These are phyloP conservation scores for Candida gorgasii DNA, from an alignment of 805 yeast species.

Conservation along the genomic window DNA sequence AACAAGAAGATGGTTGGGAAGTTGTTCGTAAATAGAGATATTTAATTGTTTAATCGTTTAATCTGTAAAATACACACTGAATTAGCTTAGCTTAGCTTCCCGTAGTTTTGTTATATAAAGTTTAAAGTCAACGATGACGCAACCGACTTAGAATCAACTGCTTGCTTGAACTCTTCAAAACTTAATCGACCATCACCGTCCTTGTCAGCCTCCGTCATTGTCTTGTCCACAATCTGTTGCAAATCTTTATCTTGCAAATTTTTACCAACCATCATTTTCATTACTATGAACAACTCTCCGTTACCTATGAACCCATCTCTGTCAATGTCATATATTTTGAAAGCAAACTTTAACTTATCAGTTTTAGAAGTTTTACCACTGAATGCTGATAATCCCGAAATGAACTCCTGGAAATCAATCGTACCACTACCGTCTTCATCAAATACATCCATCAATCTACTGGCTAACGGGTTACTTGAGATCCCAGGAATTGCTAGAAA, in stretches of 20 bases:
- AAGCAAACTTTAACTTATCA: slow-evolving; percentile 86
- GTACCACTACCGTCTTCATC: slow-evolving; percentile 92
- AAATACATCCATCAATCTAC: slow-evolving; percentile 88
- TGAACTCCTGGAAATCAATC: slow-evolving; percentile 94
- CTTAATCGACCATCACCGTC: slow-evolving; percentile 87
- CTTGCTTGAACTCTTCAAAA: slow-evolving; percentile 82
- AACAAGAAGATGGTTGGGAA: slow-evolving; percentile 36
- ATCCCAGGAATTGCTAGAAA: slow-evolving; percentile 93
- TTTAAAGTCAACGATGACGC: slow-evolving; percentile 61
- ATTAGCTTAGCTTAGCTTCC: background rate
- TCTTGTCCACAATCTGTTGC: slow-evolving; percentile 96
- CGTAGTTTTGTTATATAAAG: slow-evolving; percentile 32
- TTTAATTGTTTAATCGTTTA: slow-evolving; percentile 6
- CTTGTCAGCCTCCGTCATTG: slow-evolving; percentile 87
- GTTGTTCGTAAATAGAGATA: slow-evolving; percentile 25
- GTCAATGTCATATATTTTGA: slow-evolving; percentile 93
- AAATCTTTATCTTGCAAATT: slow-evolving; percentile 83
- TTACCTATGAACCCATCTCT: slow-evolving; percentile 93
- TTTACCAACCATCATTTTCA: slow-evolving; percentile 96
- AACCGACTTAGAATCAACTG: slow-evolving; percentile 58
- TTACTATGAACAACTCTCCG: slow-evolving; percentile 88
- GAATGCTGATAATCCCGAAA: slow-evolving; percentile 81
- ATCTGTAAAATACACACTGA: slow-evolving; percentile 11
- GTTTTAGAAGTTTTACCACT: slow-evolving; percentile 78
- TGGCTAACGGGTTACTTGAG: slow-evolving; percentile 83